Evolutionary conservation across 176 grass and related monocot genomes (phyloP).

Genomic region (Musa troglodytarum): DNA sequence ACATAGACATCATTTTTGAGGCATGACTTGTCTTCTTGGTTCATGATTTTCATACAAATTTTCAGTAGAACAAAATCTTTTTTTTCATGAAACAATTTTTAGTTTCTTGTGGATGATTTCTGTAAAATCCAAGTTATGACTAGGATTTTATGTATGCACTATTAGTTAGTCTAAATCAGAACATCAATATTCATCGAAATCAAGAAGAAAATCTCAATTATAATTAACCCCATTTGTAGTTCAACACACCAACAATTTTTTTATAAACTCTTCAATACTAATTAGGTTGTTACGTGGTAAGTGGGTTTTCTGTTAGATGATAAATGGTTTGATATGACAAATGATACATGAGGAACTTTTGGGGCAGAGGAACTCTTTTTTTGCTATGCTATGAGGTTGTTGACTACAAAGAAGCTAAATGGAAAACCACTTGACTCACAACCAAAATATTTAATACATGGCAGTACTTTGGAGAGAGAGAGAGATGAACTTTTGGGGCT

Average conservation of each 20-base stretch:
- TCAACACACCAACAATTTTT: background rate
- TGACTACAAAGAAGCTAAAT: background rate
- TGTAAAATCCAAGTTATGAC: background rate
- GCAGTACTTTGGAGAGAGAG: background rate
- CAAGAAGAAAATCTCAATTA: background rate
- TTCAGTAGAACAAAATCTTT: background rate
- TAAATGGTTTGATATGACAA: background rate
- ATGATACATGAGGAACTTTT: background rate
- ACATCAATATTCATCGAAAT: background rate
- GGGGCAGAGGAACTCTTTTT: too few species aligned
- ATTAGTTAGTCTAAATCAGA: too few species aligned
- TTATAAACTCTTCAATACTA: background rate
- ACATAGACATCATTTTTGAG: background rate
- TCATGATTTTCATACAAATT: background rate
- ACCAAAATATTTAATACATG: background rate
- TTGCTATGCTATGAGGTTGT: background rate
- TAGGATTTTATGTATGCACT: too few species aligned
- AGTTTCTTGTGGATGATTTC: background rate
- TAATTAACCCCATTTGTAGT: background rate
- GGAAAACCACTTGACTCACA: background rate
- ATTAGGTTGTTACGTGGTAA: background rate
- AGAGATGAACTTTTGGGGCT: background rate
- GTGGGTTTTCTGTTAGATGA: background rate
- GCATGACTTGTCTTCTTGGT: background rate
- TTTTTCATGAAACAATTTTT: background rate